Base-by-base conservation (phyloP, 345 rosid genomes). In the Theobroma cacao region DNA sequence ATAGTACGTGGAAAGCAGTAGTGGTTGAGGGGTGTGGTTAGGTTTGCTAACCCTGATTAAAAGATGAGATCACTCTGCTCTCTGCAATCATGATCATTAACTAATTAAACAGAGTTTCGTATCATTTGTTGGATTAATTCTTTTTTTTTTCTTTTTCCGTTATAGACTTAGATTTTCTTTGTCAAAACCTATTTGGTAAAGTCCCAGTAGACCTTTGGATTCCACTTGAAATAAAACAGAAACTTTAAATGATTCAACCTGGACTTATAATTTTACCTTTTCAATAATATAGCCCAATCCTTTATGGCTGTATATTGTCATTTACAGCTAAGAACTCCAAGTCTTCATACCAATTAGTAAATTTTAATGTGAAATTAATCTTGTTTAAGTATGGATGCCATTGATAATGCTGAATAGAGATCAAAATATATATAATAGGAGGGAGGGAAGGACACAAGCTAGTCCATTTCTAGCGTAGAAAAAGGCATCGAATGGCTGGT, bases 1-100 rank as follows among this genome's bases (percentile, higher is more conserved):
- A 85, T 88, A 88, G 84, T 17, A 45, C 64, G 64, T 56, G 83
- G 77, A 80, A 73, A 34, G 9, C 7, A 7, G 12, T 31, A 20
- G 17, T 20, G 76, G 76, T 36, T 73, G 2, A 36, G 17, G 22
- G 34, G 64, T 53, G 3, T 73, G 2, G 76, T 73, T 73, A 52
- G 3, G 24, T 55, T 55, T 73, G 43, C 47, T 55, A 73, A 73
- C 64, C 60, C 15, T 34, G 64, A 72, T 52, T 73, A 40, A 55
- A 31, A 50, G 3, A 67, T 58, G 13, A 53, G 43, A 30, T 26
- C 33, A 43, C 26, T 10, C 22, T 60, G 14, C n/a, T 18, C 20
- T 13, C 15, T 52, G 40, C 8, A 18, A 17, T 30, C 12, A 33
- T 53, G 1, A 53, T 22, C 45, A 34, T 34, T 24, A 20, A 33